phyloP scores from a whole-genome alignment of 345 rosid genomes.

The Arabis hirsuta region DNA sequence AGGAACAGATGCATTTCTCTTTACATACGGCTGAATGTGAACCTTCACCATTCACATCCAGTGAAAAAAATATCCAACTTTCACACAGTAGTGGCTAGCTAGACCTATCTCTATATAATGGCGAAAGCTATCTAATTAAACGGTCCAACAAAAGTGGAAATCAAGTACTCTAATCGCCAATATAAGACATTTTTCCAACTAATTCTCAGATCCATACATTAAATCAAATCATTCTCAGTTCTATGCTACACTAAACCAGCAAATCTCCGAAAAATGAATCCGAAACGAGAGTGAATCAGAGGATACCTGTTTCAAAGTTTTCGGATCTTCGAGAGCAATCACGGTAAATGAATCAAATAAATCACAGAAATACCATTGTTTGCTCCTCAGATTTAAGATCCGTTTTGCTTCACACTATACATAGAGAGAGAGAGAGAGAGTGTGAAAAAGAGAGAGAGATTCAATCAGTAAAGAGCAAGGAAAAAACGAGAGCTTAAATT shows the following conservation, averaged over 20 bases:
- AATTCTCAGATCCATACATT: slow-evolving; percentile 6
- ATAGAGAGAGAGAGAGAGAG: slow-evolving; percentile 3
- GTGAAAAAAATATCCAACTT: background rate
- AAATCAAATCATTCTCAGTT: background rate
- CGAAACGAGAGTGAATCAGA: slow-evolving; percentile 13
- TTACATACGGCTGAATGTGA: slow-evolving; percentile 12
- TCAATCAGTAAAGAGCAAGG: slow-evolving; percentile 38
- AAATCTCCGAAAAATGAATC: background rate
- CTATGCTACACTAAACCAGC: slow-evolving; percentile 12
- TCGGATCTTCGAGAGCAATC: slow-evolving; percentile 80
- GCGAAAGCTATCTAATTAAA: background rate
- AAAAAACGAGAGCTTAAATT: slow-evolving; percentile 15
- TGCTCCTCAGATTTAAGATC: slow-evolving; percentile 30
- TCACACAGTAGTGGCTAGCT: background rate
- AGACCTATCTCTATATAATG: background rate
- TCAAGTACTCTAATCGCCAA: background rate
- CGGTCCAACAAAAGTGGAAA: background rate
- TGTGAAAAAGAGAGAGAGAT: too few species aligned
- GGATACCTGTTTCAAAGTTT: slow-evolving; percentile 66
- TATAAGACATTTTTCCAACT: background rate
- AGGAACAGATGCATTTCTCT: background rate
- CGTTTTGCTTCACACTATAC: slow-evolving; percentile 26
- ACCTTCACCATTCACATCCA: background rate
- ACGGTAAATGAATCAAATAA: slow-evolving; percentile 35
- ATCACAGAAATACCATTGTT: slow-evolving; percentile 60